A percentile compares a stretch with the other conserved stretches of the same genome.
Conservation (phyloP, 352 stramenopile genomes). For the Pythium phragmiticola region DNA sequence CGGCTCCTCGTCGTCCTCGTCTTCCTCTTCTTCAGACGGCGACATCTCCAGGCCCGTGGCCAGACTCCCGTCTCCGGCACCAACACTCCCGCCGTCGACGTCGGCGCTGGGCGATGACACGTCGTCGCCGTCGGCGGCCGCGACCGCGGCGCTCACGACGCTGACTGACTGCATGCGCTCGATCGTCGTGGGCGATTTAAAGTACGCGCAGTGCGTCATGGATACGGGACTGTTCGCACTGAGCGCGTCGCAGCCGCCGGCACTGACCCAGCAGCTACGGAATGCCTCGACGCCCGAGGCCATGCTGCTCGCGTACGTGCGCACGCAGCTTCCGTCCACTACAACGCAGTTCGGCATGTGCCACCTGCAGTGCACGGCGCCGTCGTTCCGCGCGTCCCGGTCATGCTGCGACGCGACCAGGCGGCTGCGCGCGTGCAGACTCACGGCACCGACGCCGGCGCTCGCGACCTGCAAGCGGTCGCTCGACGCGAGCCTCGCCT, state of each 20-base stretch:
- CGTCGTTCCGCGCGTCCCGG: conserved; percentile 20
- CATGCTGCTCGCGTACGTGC: conserved; percentile 18
- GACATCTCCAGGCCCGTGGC: background rate
- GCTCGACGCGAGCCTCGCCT: conserved; percentile 26
- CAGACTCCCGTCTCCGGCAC: conserved; percentile 2
- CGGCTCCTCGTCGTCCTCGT: background rate
- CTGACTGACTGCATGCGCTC: conserved; percentile 26
- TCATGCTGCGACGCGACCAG: conserved; percentile 32
- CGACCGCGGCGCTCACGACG: conserved; percentile 25
- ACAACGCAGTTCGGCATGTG: conserved; percentile 23
- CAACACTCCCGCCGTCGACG: conserved; percentile 1
- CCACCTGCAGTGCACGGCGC: conserved; percentile 26
- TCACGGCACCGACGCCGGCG: conserved; percentile 5
- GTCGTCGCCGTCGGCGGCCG: conserved; percentile 22
- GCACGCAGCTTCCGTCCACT: conserved; percentile 12
- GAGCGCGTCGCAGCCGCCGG: conserved; percentile 19
- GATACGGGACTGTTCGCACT: conserved; percentile 35
- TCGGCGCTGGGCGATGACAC: conserved; percentile 21
- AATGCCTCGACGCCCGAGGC: conserved; percentile 16
- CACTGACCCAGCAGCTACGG: conserved; percentile 8
- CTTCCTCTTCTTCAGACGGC: conserved; percentile 1
- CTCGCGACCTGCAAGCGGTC: conserved; percentile 23
- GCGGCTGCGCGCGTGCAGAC: conserved; percentile 22
- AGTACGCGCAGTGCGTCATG: conserved; percentile 38
- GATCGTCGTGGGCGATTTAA: conserved; percentile 27